Conservation (phyloP, 1,139 yeast species). For the Pichia sp. region DNA sequence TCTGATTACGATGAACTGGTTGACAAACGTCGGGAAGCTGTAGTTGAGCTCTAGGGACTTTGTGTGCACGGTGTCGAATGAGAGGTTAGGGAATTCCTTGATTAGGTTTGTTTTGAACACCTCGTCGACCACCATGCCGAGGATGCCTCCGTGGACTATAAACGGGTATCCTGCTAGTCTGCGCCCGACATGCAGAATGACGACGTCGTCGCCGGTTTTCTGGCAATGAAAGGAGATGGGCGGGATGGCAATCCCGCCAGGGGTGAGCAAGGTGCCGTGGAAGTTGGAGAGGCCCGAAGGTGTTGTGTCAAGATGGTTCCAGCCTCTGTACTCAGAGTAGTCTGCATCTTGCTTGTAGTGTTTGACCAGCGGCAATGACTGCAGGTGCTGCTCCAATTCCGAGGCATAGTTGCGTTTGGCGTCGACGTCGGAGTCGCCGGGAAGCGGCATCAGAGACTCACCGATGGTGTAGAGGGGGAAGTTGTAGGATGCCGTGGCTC, state of each 20-base stretch:
- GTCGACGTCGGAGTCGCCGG: conserved; percentile 15
- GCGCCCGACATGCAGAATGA: conserved; percentile 75
- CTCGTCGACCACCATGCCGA: conserved; percentile 80
- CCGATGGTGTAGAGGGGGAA: conserved; percentile 29
- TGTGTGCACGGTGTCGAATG: conserved; percentile 31
- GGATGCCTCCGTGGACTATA: conserved; percentile 83
- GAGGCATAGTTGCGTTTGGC: conserved; percentile 28
- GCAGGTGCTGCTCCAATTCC: conserved; percentile 45
- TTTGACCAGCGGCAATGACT: conserved; percentile 50
- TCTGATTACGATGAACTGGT: conserved; percentile 69
- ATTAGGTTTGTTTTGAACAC: conserved; percentile 32
- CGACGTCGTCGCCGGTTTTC: conserved; percentile 54
- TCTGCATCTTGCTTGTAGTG: conserved; percentile 40
- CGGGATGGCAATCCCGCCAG: conserved; percentile 74
- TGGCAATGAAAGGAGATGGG: conserved; percentile 68
- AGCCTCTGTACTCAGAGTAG: conserved; percentile 48
- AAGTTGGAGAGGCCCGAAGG: conserved; percentile 22
- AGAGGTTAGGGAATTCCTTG: conserved; percentile 21
- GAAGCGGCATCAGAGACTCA: conserved; percentile 23
- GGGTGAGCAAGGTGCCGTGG: conserved; percentile 43
- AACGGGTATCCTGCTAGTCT: conserved; percentile 83
- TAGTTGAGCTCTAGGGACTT: conserved; percentile 55
- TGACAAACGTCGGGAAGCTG: conserved; percentile 71
- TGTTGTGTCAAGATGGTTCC: conserved; percentile 50
- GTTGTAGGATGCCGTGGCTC: conserved; percentile 26